Evolutionary conservation across 1,139 yeast species (phyloP), one percentile per base, ranked within the genome.

Genomic region (Arxiozyma slooffiae): DNA sequence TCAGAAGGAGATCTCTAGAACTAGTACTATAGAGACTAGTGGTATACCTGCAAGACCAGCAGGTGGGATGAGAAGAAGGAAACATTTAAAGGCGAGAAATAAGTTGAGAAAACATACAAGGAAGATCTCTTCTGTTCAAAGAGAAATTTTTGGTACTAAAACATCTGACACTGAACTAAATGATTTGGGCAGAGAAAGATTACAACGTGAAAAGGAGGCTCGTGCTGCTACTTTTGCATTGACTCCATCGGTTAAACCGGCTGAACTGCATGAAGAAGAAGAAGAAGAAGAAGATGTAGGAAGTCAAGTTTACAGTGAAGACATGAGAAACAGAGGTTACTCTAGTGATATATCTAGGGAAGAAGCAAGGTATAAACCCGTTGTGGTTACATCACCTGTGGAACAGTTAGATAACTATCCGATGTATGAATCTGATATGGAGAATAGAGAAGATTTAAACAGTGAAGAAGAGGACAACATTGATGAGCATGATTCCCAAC

Each of bases 11-110:
- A 44, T 51, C 41, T 50, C 59, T 50, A 56, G 57, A 52, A 47
- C 49, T 8, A 55, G 55, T 34, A 72, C 81, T 1, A 68, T 80
- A 20, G 85, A 80, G 64, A 81, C 87, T 0, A 78, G 82, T 60
- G 86, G 88, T 23, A 68, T 78, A 22, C 81, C 82, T 46, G 85
- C 79, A n/a, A 77, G 81, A 57, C 92, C 94, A 1, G 87, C 86
- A 2, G 95, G 94, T 43, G 94, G 92, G 37, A 85, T 85, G 63
- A 75, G 71, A 52, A 71, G 83, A 60, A 74, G 68, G 70, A 62
- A 70, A 58, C 63, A 72, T 58, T 67, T 72, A 66, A 62, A 47
- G 37, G 43, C 38, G 21, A 52, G 46, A 41, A 36, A 34, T 67
- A 64, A 57, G 66, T 66, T 57, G 63, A 67, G 59, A 70, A 67